Evolutionary conservation across 768 basidiomycete genomes (phyloP).

Genomic region (Lactarius quietus): DNA sequence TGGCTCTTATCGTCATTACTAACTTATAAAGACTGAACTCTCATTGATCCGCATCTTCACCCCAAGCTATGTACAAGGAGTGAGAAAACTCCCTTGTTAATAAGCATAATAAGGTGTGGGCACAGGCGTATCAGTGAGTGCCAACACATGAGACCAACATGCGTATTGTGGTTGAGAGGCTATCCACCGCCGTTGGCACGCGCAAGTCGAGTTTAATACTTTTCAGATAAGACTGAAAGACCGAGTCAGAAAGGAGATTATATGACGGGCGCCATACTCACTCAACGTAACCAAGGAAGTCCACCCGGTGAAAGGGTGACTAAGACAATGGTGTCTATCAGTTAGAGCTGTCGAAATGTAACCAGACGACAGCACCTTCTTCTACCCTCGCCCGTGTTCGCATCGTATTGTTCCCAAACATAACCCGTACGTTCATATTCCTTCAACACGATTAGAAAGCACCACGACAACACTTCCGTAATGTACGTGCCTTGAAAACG

Average conservation of each 20-base stretch:
- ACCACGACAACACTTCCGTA: background rate
- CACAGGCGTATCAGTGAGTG: background rate
- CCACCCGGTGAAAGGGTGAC: conserved; percentile 98
- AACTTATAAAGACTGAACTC: background rate
- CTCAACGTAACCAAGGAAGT: conserved; percentile 86
- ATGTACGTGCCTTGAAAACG: conserved; percentile 53
- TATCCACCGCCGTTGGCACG: background rate
- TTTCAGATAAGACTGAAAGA: conserved; percentile 59
- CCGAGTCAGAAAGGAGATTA: conserved; percentile 14
- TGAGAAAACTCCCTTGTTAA: background rate
- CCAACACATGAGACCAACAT: background rate
- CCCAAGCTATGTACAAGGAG: background rate
- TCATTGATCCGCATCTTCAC: background rate
- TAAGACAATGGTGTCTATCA: conserved; percentile 32
- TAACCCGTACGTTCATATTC: conserved; percentile 92
- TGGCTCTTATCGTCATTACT: background rate
- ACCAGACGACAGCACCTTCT: conserved; percentile 58
- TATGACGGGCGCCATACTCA: conserved; percentile 43
- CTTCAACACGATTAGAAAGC: conserved; percentile 37
- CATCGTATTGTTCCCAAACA: conserved; percentile 97
- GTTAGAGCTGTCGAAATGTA: background rate
- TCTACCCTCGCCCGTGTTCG: conserved; percentile 75
- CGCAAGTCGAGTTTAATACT: conserved; percentile 42
- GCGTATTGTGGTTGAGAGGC: background rate
- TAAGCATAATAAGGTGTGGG: background rate